Base-by-base conservation (phyloP, 2,329 filamentous ascomycete species). In the Daldinia sp. region DNA sequence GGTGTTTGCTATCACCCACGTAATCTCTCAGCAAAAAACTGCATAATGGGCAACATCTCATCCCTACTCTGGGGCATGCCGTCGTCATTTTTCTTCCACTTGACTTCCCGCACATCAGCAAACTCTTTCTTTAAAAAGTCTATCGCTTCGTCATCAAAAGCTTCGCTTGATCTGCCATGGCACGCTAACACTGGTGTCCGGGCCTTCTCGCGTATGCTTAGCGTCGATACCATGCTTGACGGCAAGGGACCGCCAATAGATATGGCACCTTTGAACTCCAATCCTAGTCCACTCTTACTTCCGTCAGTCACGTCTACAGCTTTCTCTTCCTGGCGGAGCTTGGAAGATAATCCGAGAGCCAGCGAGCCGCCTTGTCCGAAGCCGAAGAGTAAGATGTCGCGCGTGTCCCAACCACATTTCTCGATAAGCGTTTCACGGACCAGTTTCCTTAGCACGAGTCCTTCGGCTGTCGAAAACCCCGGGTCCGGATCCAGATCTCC, bases 31-130 rank as follows among this genome's bases (percentile, higher is more conserved):
- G 89, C 89, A 71, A 93, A 85, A 71, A 90, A 97, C 72, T 90
- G 87, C 93, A 97, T 97, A 63, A 97, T 85, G 0, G 94, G 93
- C 71, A 94, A 74, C 84, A 96, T 94, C 82, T 98, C 94, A 9
- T 96, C 93, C 54, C 90, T 83, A 74, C 84, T 90, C 45, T 82
- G 81, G n/a, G 93, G 93, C 94, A 97, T 97, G 1, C 84, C 85
- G 76, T 96, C 92, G 4, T 89, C 91, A 2, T 76, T 77, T 73
- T 89, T 87, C 72, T 83, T 85, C 87, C 91, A 95, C 71, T 85
- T 85, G 58, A 87, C 87, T 66, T 89, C 82, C 75, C 87, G 83
- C 19, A 92, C 87, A 71, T 87, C 82, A 66, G 82, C 79, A 76
- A 94, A 95, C 56, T 86, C 83, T 39, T 81, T 79, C 74, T 87